These are phyloP conservation scores for Pythium guiyangense DNA, from an alignment of 352 stramenopile species.

Conservation along the genomic window DNA sequence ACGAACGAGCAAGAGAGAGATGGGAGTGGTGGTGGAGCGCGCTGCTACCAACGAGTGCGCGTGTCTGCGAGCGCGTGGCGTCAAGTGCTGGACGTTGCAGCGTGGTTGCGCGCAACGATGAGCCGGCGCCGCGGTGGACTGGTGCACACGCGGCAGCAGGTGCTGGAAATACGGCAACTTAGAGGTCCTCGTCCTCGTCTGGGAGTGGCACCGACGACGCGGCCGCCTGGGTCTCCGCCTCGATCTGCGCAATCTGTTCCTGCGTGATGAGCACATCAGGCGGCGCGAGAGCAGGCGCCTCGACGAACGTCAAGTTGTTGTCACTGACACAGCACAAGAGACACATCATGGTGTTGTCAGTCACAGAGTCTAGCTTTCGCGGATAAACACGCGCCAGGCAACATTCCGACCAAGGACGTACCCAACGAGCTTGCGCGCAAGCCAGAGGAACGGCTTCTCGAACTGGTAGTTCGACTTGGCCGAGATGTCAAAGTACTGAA, in stretches of 20 bases:
- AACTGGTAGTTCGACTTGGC: conserved; percentile 99
- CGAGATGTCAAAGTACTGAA: conserved; percentile 99
- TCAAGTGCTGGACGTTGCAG: too few relatives aligned
- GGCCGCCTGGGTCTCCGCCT: conserved; percentile 89
- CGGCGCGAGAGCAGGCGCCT: conserved; percentile 94
- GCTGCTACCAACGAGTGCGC: background rate
- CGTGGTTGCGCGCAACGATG: too few relatives aligned
- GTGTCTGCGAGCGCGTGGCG: too few relatives aligned
- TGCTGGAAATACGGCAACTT: conserved; percentile 43
- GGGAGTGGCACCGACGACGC: conserved; percentile 91
- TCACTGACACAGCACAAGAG: conserved; percentile 54
- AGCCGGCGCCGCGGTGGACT: background rate
- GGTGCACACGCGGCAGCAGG: background rate
- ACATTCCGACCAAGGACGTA: conserved; percentile 24
- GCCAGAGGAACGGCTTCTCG: conserved; percentile 99
- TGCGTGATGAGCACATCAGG: conserved; percentile 96
- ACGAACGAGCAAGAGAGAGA: background rate
- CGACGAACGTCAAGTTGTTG: conserved; percentile 98
- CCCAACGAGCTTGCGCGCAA: conserved; percentile 98
- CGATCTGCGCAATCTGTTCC: conserved; percentile 90
- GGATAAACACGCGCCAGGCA: background rate
- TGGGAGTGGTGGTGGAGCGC: background rate
- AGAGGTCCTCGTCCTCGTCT: conserved; percentile 97
- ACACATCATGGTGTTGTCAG: conserved; percentile 6
- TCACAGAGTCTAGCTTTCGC: conserved; percentile 5